Percentiles rank a stretch among this genome's conserved stretches.
These are phyloP conservation scores for Ogataea nakhonphanomensis DNA, from an alignment of 805 yeast species.

Conservation along the genomic window DNA sequence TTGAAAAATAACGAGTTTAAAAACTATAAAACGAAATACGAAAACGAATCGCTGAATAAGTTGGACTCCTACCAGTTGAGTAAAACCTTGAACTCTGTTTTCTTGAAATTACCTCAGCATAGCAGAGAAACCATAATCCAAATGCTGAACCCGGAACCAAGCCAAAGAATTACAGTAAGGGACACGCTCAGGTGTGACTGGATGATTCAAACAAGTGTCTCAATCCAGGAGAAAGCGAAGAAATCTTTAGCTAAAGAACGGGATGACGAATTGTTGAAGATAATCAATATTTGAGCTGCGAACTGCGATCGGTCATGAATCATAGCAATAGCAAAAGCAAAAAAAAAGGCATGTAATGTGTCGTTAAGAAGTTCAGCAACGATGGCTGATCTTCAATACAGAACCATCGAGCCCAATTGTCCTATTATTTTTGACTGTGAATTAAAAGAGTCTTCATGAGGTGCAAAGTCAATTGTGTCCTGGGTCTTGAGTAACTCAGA, in stretches of 20 bases:
- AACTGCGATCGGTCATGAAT: background rate
- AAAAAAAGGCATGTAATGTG: background rate
- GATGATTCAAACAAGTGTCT: conserved; percentile 29
- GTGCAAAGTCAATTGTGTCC: conserved; percentile 5
- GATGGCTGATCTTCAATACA: background rate
- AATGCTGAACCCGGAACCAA: conserved; percentile 32
- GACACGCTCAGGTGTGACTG: conserved; percentile 28
- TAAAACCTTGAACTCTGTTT: conserved; percentile 10
- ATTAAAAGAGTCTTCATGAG: conserved; percentile 5
- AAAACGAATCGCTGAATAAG: conserved; percentile 9
- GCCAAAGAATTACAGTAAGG: conserved; percentile 19
- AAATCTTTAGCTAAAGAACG: conserved; percentile 12
- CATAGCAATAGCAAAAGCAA: conserved; percentile 3
- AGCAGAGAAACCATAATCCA: conserved; percentile 19
- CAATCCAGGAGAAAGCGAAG: conserved; percentile 16
- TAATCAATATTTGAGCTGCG: conserved; percentile 8
- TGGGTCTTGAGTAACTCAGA: conserved; percentile 6
- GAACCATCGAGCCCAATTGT: conserved; percentile 4
- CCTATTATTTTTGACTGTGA: conserved; percentile 4
- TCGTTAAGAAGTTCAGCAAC: background rate
- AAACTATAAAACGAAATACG: conserved; percentile 18
- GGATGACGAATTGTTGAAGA: conserved; percentile 26
- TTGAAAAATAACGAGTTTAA: conserved; percentile 25
- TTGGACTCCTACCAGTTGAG: conserved; percentile 22
- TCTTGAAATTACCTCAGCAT: conserved; percentile 15